Percentiles rank a stretch among this genome's conserved stretches.
phyloP scores from a whole-genome alignment of 2,329 filamentous ascomycete species.

The Cytospora leucostoma region DNA sequence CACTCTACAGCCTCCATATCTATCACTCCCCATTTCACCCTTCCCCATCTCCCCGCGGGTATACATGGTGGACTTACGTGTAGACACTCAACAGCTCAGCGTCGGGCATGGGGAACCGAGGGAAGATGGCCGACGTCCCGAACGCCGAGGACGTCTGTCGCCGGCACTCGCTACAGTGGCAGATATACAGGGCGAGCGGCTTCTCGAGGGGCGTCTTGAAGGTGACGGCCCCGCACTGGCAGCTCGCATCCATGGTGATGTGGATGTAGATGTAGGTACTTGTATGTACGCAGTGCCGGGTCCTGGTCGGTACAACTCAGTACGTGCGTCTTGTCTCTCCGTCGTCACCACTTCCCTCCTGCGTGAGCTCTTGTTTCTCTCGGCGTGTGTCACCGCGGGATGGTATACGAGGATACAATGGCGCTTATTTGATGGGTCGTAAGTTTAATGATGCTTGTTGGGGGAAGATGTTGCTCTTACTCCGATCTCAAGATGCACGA shows the following conservation, averaged over 20 bases:
- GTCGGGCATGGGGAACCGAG: constrained; percentile 60
- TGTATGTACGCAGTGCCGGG: neutral
- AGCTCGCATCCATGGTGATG: constrained; percentile 56
- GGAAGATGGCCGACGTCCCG: constrained; percentile 70
- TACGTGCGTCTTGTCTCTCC: neutral
- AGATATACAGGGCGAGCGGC: constrained; percentile 68
- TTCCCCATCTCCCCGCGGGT: neutral
- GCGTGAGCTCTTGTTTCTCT: too few species aligned
- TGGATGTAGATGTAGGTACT: neutral
- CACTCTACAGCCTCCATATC: neutral
- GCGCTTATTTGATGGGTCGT: too few species aligned
- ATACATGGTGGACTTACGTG: constrained; percentile 44
- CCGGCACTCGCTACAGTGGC: constrained; percentile 68
- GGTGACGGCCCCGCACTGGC: constrained; percentile 64
- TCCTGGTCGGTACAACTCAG: neutral
- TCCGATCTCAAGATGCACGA: too few species aligned
- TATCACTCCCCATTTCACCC: neutral
- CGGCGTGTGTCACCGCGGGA: too few species aligned
- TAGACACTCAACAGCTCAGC: constrained; percentile 55
- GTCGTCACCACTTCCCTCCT: too few species aligned
- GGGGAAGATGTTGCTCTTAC: neutral
- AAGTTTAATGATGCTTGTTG: neutral
- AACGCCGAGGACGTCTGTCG: constrained; percentile 67
- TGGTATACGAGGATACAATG: too few species aligned
- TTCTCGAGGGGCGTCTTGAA: constrained; percentile 63